phyloP scores from a whole-genome alignment of 805 yeast genomes.

The Zygosaccharomyces lentus region DNA sequence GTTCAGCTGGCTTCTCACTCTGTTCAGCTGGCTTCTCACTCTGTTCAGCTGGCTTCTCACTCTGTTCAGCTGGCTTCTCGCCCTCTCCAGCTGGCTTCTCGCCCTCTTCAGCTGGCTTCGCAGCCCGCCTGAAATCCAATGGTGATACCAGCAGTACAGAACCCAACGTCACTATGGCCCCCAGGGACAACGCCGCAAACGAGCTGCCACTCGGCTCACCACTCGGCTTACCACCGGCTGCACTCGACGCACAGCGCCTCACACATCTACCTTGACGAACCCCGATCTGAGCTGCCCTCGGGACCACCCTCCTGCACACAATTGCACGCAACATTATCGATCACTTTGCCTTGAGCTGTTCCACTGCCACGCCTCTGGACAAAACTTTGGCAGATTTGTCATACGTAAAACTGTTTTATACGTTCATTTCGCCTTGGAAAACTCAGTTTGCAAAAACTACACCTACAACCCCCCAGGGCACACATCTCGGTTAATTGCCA shows the following conservation, averaged over 20 bases:
- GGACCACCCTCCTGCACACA: not conserved
- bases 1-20: slow-evolving; percentile 3
- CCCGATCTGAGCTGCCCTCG: not conserved
- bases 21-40: not conserved
- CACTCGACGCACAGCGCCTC: slow-evolving; percentile 2
- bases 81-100: slow-evolving; percentile 4
- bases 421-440: not conserved
- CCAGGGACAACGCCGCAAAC: slow-evolving; percentile 7
- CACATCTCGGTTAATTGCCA: too few species aligned
- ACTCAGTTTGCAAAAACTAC: not conserved
- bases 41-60: slow-evolving; percentile 4
- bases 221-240: not conserved
- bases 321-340: slow-evolving; percentile 2
- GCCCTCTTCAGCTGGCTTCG: not conserved
- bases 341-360: not conserved
- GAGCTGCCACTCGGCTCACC: slow-evolving; percentile 1
- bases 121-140: slow-evolving; percentile 7
- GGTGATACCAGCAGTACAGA: slow-evolving; percentile 14
- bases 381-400: not conserved
- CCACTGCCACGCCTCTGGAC: not conserved
- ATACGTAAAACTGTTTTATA: not conserved
- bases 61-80: slow-evolving; percentile 3
- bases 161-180: slow-evolving; percentile 13
- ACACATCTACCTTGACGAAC: not conserved
- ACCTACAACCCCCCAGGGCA: not conserved